Conservation (phyloP, 371 early-diverging fungal genomes). For the Circinella umbellata region DNA sequence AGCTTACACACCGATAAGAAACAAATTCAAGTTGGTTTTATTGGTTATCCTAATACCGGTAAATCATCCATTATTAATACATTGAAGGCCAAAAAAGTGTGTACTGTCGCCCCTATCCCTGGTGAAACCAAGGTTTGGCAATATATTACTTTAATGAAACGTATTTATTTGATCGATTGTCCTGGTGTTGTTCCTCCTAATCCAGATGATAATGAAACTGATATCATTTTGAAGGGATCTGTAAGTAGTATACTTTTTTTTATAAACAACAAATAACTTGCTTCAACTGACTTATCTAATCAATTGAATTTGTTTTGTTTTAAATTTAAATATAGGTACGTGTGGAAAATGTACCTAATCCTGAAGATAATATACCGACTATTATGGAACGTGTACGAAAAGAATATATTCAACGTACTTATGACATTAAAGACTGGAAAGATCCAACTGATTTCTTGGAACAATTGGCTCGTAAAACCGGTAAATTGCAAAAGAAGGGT, state of each 20-base stretch:
- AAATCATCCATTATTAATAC: constrained; percentile 99
- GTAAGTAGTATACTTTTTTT: constrained; percentile 33
- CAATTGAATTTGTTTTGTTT: background rate
- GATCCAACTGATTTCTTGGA: constrained; percentile 91
- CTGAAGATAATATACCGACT: constrained; percentile 94
- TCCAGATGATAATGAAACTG: constrained; percentile 87
- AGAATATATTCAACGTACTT: constrained; percentile 91
- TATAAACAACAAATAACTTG: background rate
- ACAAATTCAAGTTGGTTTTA: constrained; percentile 97
- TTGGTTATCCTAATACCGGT: constrained; percentile 98
- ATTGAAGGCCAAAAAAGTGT: constrained; percentile 95
- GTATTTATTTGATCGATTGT: constrained; percentile 99
- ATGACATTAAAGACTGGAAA: constrained; percentile 84
- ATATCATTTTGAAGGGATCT: constrained; percentile 98
- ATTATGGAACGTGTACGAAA: constrained; percentile 86
- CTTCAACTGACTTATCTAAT: too few relatives aligned
- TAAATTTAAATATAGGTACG: constrained; percentile 61
- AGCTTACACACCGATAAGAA: constrained; percentile 96
- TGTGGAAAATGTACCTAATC: constrained; percentile 92
- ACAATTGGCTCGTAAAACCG: constrained; percentile 87
- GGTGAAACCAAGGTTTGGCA: constrained; percentile 99
- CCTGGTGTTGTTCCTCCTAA: constrained; percentile 98
- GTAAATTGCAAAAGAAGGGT: constrained; percentile 97
- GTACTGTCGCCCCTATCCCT: constrained; percentile 98
- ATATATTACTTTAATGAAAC: constrained; percentile 98